Base-by-base conservation (phyloP, 768 basidiomycete species). In the Phanerochaete sordida region DNA sequence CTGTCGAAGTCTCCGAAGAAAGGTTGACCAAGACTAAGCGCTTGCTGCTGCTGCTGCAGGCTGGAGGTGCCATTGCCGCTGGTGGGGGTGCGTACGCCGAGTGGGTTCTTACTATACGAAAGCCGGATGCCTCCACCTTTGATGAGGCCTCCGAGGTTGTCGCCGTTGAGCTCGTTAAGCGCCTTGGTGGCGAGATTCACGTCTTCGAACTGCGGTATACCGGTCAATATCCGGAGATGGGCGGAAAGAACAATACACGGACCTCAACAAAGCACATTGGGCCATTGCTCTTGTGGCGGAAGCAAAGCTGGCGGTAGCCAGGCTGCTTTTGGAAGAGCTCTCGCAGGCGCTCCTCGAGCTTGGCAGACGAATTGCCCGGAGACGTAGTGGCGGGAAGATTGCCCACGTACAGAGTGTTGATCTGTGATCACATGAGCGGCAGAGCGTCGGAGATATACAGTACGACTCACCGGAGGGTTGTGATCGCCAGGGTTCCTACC, bases 221-320 rank as follows among this genome's bases (percentile, higher is more conserved):
- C 9, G 55, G 39, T 53, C 49, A 54, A 47, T 31, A 24, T 19
- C 11, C 21, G 37, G 44, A 35, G 13, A 24, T 28, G 26, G n/a
- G 16, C 11, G n/a, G 23, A 9, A 44, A 16, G 27, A 28, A 44
- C 3, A 43, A 46, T 3, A 39, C 68, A 64, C 72, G 26, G 67
- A 94, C 93, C 86, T 99, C 97, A 47, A 98, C 95, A 72, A 98
- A 98, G 74, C 97, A 98, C 95, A 98, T 98, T 8, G 96, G 96
- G 0, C 97, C 95, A 67, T 95, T 95, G 71, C 85, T 92, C 78
- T 99, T 99, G 69, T 96, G 94, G 56, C 95, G 81, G 79, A 95
- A 98, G 69, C 89, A 94, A 63, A 99, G 81, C 67, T 95, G 91
- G 59, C 93, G 88, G 75, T 87, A 99, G 2, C 97, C 97, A 3